These are phyloP conservation scores for Gossypium lobatum DNA, from an alignment of 441 rosid species.

Conservation along the genomic window DNA sequence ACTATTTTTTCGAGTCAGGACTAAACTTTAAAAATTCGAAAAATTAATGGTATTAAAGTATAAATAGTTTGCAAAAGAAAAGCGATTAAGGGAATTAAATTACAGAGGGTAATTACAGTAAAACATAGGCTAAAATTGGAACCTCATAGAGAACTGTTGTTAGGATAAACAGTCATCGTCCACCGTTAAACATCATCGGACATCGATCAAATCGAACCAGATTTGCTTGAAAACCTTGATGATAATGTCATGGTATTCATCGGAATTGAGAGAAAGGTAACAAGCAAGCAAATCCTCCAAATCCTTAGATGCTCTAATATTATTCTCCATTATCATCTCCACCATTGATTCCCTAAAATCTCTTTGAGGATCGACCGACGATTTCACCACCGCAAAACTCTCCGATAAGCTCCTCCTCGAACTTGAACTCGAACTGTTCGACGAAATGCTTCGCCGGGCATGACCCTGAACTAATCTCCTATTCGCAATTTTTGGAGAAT, in stretches of 20 bases:
- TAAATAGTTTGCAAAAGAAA: too few relatives aligned
- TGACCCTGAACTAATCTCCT: conserved; percentile 26
- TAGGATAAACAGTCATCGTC: too few relatives aligned
- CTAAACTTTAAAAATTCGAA: too few relatives aligned
- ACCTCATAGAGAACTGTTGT: too few relatives aligned
- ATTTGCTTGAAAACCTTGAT: conserved; percentile 84
- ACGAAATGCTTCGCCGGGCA: conserved; percentile 29
- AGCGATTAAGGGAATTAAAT: too few relatives aligned
- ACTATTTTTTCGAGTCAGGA: too few relatives aligned
- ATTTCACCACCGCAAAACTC: conserved; percentile 69
- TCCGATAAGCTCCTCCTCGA: conserved; percentile 17
- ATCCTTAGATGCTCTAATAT: conserved; percentile 59
- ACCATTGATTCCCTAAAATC: conserved; percentile 91
- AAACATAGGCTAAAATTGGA: too few relatives aligned
- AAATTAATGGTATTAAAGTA: too few relatives aligned
- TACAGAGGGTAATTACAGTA: too few relatives aligned
- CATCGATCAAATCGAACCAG: conserved; percentile 52
- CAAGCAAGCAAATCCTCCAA: conserved; percentile 87
- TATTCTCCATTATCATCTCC: conserved; percentile 89
- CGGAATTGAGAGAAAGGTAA: conserved; percentile 69
- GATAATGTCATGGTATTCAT: conserved; percentile 67
- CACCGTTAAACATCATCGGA: neutral
- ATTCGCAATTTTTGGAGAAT: conserved; percentile 52
- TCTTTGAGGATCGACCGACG: conserved; percentile 65
- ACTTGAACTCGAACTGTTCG: conserved; percentile 14